Conservation (phyloP, 2,329 filamentous ascomycete species). For the Diaporthe citrichinensis region DNA sequence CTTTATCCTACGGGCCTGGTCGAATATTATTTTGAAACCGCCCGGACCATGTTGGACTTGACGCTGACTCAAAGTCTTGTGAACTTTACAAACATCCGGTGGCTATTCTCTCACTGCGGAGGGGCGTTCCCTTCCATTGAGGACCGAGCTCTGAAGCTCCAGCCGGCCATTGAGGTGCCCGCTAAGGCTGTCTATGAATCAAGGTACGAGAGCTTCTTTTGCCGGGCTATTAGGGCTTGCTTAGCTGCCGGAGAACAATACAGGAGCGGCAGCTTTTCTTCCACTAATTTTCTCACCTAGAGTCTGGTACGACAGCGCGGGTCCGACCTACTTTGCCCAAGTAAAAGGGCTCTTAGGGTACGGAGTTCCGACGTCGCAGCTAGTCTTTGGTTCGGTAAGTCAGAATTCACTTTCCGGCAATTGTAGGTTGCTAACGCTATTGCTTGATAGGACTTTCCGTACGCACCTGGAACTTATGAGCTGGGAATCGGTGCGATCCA, state of each 20-base stretch:
- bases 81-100: background rate
- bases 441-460: background rate
- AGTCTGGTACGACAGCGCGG: background rate
- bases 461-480: background rate
- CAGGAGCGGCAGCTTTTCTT: background rate
- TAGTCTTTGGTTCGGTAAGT: slow-evolving; percentile 9
- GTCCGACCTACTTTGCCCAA: background rate
- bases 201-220: background rate
- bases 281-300: background rate
- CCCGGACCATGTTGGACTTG: background rate
- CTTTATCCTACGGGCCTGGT: background rate
- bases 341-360: background rate
- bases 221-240: background rate
- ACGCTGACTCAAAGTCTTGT: slow-evolving; percentile 7
- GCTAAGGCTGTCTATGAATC: background rate
- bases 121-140: slow-evolving; percentile 1
- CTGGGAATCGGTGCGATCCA: background rate
- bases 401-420: background rate
- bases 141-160: background rate
- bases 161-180: background rate
- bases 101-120: slow-evolving; percentile 10
- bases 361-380: background rate
- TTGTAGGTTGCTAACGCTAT: background rate
- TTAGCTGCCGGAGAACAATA: background rate
- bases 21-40: slow-evolving; percentile 8